A percentile compares a stretch with the other conserved stretches of the same genome.
Conservation (phyloP, 345 rosid genomes). For the Bretschneidera sinensis region DNA sequence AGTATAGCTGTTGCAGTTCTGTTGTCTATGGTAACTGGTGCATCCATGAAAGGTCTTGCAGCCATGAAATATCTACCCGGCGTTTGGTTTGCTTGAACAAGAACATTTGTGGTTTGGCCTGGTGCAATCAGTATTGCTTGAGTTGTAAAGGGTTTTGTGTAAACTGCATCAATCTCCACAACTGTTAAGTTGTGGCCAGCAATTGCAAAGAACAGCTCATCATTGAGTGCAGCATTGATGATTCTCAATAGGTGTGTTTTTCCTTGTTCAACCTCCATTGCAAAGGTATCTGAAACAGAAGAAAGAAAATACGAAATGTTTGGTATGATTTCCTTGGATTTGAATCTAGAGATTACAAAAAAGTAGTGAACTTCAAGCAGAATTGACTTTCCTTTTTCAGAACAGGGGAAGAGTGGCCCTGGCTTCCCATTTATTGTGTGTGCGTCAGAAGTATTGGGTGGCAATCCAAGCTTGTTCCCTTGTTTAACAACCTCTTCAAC, state of each 20-base stretch:
- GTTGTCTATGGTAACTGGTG: constrained; percentile 46
- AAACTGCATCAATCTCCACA: constrained; percentile 60
- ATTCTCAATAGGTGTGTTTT: constrained; percentile 50
- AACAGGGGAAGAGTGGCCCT: constrained; percentile 44
- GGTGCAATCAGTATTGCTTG: constrained; percentile 49
- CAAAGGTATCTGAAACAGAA: constrained; percentile 32
- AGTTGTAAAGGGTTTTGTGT: constrained; percentile 52
- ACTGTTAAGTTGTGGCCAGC: constrained; percentile 62
- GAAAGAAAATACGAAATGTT: not conserved
- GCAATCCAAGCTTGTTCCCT: constrained; percentile 50
- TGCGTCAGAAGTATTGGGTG: constrained; percentile 67
- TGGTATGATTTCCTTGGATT: too few relatives aligned
- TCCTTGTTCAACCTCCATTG: constrained; percentile 40
- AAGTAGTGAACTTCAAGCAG: too few relatives aligned
- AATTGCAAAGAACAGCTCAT: constrained; percentile 55
- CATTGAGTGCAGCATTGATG: too few relatives aligned
- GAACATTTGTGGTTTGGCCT: constrained; percentile 68
- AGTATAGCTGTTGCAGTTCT: constrained; percentile 50
- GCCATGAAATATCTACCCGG: constrained; percentile 59
- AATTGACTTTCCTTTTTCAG: constrained; percentile 30
- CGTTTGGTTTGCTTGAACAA: constrained; percentile 41
- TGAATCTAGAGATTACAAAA: not conserved
- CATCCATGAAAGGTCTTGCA: constrained; percentile 57
- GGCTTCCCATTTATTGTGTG: constrained; percentile 72
- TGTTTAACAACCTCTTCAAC: constrained; percentile 48